A percentile compares a stretch with the other conserved stretches of the same genome.
phyloP scores from a whole-genome alignment of 805 yeast species.

The Hanseniaspora pseudoguilliermondii region DNA sequence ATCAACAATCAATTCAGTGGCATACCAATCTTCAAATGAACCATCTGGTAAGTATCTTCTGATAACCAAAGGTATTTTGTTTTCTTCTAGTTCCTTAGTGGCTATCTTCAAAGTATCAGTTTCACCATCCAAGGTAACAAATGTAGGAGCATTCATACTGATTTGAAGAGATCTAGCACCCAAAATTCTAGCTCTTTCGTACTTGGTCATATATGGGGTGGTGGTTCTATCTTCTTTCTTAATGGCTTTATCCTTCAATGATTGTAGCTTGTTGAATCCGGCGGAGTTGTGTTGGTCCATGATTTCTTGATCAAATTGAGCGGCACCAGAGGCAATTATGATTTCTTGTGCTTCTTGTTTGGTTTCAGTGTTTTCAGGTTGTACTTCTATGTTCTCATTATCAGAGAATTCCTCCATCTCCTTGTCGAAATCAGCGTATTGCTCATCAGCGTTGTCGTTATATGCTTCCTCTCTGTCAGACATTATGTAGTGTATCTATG shows the following conservation, averaged over 20 bases:
- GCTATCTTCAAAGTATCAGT: constrained; percentile 98
- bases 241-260: constrained; percentile 70
- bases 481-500: constrained; percentile 24
- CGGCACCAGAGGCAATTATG: constrained; percentile 57
- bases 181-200: constrained; percentile 92
- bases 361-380: constrained; percentile 26
- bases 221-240: constrained; percentile 82
- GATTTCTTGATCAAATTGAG: constrained; percentile 40
- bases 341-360: constrained; percentile 35
- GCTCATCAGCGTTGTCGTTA: constrained; percentile 51
- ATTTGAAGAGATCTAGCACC: constrained; percentile 97
- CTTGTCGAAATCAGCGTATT: constrained; percentile 71
- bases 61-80: constrained; percentile 87
- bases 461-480: constrained; percentile 48
- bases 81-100: constrained; percentile 88
- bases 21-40: constrained; percentile 96
- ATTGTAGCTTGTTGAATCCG: constrained; percentile 39
- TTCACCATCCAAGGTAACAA: constrained; percentile 96
- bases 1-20: constrained; percentile 91
- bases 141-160: constrained; percentile 95
- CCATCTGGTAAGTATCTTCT: constrained; percentile 97
- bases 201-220: constrained; percentile 98
- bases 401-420: constrained; percentile 58
- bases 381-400: constrained; percentile 38
- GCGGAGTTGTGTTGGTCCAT: constrained; percentile 15